Percentiles rank a stretch among this genome's conserved stretches.
Evolutionary conservation across 768 basidiomycete species (phyloP).

Genomic region (Rhodotorula kratochvilovae): DNA sequence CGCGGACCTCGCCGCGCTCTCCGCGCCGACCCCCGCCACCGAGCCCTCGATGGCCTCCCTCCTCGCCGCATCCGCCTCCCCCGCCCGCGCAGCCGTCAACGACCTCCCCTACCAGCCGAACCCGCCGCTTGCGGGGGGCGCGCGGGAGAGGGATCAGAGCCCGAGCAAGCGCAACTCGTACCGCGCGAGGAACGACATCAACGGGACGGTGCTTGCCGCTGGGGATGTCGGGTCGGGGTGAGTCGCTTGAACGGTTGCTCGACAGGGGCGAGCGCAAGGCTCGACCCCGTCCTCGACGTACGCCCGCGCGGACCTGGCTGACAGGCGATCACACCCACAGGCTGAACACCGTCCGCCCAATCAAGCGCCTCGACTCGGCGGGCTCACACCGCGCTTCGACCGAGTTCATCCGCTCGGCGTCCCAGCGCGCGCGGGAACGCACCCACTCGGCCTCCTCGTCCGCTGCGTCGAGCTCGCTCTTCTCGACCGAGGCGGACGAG

Average conservation of each 20-base stretch:
- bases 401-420: slow-evolving; percentile 68
- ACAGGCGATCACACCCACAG: background rate
- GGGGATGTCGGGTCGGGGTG: slow-evolving; percentile 42
- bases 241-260: background rate
- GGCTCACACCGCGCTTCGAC: slow-evolving; percentile 71
- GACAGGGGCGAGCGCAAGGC: background rate
- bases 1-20: slow-evolving; percentile 27
- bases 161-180: slow-evolving; percentile 22
- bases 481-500: background rate
- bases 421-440: slow-evolving; percentile 4
- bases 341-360: slow-evolving; percentile 82
- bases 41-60: slow-evolving; percentile 32
- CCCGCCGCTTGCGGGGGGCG: background rate
- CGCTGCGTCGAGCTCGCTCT: background rate
- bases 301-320: background rate
- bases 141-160: slow-evolving; percentile 1
- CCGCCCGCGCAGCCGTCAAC: background rate
- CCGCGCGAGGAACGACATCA: slow-evolving; percentile 34
- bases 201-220: slow-evolving; percentile 37
- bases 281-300: background rate
- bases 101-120: slow-evolving; percentile 10
- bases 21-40: background rate
- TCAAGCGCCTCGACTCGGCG: slow-evolving; percentile 81
- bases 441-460: background rate
- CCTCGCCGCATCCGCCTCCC: slow-evolving; percentile 9